Evolutionary conservation across 371 early-diverging fungal genomes (phyloP).

Genomic region (Mortierella sp.): DNA sequence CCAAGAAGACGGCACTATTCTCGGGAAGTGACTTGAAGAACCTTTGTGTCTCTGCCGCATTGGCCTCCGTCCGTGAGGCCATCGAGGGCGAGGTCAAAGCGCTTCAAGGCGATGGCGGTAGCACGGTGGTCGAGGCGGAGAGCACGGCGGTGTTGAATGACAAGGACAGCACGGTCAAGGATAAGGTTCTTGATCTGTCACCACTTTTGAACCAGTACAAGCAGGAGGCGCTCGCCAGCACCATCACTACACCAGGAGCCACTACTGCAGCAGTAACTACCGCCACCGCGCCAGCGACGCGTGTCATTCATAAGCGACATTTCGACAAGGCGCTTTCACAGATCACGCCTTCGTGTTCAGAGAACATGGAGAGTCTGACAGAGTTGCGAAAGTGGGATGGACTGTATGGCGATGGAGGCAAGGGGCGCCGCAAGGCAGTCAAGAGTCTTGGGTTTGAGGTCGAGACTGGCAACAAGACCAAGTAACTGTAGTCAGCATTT

Average conservation of each 20-base stretch:
- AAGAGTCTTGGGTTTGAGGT: slow-evolving; percentile 38
- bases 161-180: slow-evolving; percentile 10
- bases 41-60: slow-evolving; percentile 94
- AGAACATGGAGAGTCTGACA: slow-evolving; percentile 86
- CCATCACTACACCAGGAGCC: too few species aligned
- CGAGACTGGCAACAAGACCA: background rate
- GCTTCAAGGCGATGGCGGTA: background rate
- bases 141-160: background rate
- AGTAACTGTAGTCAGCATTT: background rate
- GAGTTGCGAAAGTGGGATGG: slow-evolving; percentile 93
- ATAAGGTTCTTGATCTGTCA: slow-evolving; percentile 57
- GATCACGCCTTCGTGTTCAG: slow-evolving; percentile 87
- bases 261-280: slow-evolving; percentile 3
- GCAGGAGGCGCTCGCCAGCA: slow-evolving; percentile 12
- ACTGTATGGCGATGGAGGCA: slow-evolving; percentile 86
- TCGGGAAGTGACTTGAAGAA: slow-evolving; percentile 99
- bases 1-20: slow-evolving; percentile 79
- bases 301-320: slow-evolving; percentile 66
- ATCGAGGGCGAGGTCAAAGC: slow-evolving; percentile 58
- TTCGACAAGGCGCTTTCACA: slow-evolving; percentile 86
- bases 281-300: background rate
- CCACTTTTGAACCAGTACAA: slow-evolving; percentile 32
- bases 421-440: slow-evolving; percentile 46
- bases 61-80: slow-evolving; percentile 77
- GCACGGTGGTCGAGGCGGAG: background rate